A percentile compares a stretch with the other conserved stretches of the same genome.
Conservation (phyloP, 108 stramenopile genomes). For the Heterococcus sp. region DNA sequence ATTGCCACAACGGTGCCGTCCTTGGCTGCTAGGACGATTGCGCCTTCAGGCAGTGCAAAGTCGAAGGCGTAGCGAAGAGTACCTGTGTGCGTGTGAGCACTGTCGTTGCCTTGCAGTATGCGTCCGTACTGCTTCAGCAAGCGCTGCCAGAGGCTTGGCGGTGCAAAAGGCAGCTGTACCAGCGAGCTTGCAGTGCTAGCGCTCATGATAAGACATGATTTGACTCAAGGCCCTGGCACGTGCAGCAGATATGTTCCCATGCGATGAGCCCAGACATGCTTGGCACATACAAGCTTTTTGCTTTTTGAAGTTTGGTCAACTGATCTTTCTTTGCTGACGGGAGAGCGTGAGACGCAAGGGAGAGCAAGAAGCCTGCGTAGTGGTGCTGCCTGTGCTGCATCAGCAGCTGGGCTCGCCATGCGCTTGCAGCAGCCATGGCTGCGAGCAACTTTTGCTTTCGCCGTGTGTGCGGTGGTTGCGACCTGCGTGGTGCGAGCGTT, state of each 20-base stretch:
- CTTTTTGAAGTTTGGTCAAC: no score
- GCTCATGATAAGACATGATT: not conserved
- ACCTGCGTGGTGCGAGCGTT: not conserved
- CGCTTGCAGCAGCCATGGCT: no score
- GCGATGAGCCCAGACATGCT: no score
- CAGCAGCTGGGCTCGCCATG: no score
- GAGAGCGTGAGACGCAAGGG: no score
- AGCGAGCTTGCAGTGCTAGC: not conserved
- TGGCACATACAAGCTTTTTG: no score
- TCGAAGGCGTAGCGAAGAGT: slow-evolving; percentile 45
- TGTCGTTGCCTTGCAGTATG: slow-evolving; percentile 42
- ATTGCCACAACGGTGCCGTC: slow-evolving; percentile 45
- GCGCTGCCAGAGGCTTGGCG: not conserved
- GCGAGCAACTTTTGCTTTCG: not conserved
- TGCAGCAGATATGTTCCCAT: no score
- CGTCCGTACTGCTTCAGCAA: not conserved
- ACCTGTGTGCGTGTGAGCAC: slow-evolving; percentile 31
- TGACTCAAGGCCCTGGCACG: no score
- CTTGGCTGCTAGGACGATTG: slow-evolving; percentile 37
- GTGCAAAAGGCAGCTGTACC: no score
- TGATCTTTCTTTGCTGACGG: no score
- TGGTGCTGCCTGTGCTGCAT: no score
- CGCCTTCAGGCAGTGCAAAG: slow-evolving; percentile 31
- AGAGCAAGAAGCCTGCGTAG: no score
- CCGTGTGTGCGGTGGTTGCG: not conserved